Conservation (phyloP, 306 rosid genomes). For the Cucurbita pepo region DNA sequence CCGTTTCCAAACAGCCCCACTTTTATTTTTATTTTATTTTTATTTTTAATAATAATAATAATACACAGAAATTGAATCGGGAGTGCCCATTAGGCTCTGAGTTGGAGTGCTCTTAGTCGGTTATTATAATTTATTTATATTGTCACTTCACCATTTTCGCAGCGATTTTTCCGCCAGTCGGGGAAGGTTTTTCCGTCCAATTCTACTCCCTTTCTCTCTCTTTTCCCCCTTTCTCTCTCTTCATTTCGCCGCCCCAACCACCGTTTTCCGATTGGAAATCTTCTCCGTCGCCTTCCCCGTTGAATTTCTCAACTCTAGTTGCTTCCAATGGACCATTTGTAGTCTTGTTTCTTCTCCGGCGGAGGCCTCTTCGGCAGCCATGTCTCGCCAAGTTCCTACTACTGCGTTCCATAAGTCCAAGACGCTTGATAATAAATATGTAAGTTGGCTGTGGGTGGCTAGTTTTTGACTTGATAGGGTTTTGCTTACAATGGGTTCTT, state of each 20-base stretch:
- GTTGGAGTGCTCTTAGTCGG: not conserved
- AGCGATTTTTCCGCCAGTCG: not conserved
- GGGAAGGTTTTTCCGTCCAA: not conserved
- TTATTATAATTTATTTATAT: not conserved
- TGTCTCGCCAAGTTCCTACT: constrained; percentile 70
- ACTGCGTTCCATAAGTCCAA: constrained; percentile 73
- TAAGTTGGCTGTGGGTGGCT: constrained; percentile 7
- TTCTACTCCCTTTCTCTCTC: not conserved
- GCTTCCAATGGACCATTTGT: not conserved
- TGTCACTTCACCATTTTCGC: constrained; percentile 2
- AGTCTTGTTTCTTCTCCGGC: not conserved
- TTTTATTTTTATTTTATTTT: too few relatives aligned
- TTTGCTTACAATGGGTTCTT: not conserved
- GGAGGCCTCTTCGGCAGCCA: constrained; percentile 12
- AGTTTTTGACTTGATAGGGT: not conserved
- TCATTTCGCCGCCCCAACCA: not conserved
- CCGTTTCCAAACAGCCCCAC: not conserved
- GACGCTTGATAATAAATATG: constrained; percentile 98
- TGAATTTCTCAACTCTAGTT: not conserved
- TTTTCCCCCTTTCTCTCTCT: not conserved
- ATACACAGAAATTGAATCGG: not conserved
- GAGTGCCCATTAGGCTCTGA: not conserved
- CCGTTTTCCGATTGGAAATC: not conserved
- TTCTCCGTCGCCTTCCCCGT: not conserved
- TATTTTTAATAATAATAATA: not conserved